These are phyloP conservation scores for Stereum hirsutum DNA, from an alignment of 1,284 basidiomycete genomes.

Conservation along the genomic window DNA sequence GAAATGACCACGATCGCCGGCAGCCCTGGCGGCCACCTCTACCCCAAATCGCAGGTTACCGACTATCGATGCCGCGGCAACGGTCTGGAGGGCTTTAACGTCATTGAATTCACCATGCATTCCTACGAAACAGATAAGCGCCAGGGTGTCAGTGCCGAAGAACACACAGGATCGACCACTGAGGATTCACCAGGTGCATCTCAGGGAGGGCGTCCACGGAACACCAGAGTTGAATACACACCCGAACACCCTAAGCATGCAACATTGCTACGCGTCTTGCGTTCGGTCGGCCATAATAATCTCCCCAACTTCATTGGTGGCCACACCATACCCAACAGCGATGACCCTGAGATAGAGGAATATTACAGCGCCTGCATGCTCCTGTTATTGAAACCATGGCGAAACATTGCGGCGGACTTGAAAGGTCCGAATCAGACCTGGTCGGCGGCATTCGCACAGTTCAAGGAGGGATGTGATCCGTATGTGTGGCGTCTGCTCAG, in stretches of 20 bases:
- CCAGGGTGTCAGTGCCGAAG: neutral
- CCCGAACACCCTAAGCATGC: neutral
- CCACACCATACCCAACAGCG: slow-evolving; percentile 18
- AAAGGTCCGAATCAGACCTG: slow-evolving; percentile 17
- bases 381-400: slow-evolving; percentile 30
- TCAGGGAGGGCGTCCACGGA: neutral
- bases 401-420: slow-evolving; percentile 18
- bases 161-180: no score
- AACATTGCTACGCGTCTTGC: slow-evolving; percentile 14
- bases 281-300: slow-evolving; percentile 19
- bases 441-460: slow-evolving; percentile 14
- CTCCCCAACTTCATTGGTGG: slow-evolving; percentile 23
- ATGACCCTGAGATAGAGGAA: slow-evolving; percentile 15
- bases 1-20: no score
- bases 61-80: neutral
- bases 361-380: slow-evolving; percentile 29
- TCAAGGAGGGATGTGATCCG: slow-evolving; percentile 7
- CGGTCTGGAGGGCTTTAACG: neutral
- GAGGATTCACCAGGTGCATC: no score
- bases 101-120: neutral
- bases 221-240: neutral
- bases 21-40: neutral
- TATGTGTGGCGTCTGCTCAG: slow-evolving; percentile 12
- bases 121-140: neutral
- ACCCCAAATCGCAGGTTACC: neutral